Evolutionary conservation across 2,329 filamentous ascomycete species (phyloP), one percentile per base, ranked within the genome.

Genomic region (Penicillium sp.): DNA sequence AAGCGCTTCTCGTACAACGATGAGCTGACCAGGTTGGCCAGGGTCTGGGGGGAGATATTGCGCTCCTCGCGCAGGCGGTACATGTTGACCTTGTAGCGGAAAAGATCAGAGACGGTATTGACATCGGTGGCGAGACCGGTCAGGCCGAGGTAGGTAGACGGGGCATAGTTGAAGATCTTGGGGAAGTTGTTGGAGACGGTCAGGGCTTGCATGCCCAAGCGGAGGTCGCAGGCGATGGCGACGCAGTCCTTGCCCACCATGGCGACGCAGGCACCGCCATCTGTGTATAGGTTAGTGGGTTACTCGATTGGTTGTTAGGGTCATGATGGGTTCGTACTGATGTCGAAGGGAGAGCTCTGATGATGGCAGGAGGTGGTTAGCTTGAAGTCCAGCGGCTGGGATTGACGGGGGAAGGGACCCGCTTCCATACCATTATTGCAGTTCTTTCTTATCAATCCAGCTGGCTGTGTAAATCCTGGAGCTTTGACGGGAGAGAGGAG

Each of bases 161-260:
- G 74, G 62, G 90, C 91, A 82, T 95, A 97, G 75, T 88, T 86
- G 85, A 97, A 97, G 81, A 99, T 90, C 82, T 99, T 99, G 79
- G 94, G 94, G 82, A 97, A 97, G 87, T 97, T 74, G 86, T 99
- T 99, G 74, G 91, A 96, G 54, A 99, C 89, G 58, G 94, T 99
- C 70, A 99, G 83, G 70, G 94, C 84, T 79, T 99, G 94, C 71
- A 97, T 87, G 68, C 94, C 94, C 63, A 99, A 90, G 60, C 94
- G 92, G 62, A 99, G 90, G 77, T 99, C 94, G 81, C 94, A 99
- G 74, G 94, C 94, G 72, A 99, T 97, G 76, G 94, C 94, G 56
- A 99, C 94, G 76, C 94, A 99, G 85, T 97, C 92, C 79, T 99
- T 97, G 81, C 94, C 94, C 61, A 96, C 92, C 94, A 97, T 97